These are phyloP conservation scores for Wolfiporia cocos DNA, from an alignment of 1,284 basidiomycete genomes.

Conservation along the genomic window DNA sequence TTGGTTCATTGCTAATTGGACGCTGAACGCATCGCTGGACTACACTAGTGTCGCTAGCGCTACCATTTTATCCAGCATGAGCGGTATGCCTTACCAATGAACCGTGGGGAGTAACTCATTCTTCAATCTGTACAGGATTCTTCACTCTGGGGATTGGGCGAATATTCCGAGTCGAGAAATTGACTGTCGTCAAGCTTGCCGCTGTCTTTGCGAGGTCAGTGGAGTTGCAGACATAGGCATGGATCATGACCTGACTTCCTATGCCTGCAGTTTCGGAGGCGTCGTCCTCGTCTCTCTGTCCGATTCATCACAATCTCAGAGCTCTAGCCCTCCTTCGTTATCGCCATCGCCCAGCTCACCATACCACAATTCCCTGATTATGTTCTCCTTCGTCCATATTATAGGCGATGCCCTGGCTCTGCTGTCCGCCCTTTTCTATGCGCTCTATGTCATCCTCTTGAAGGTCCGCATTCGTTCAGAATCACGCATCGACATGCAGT, in stretches of 20 bases:
- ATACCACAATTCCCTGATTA: background rate
- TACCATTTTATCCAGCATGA: slow-evolving; percentile 85
- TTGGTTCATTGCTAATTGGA: slow-evolving; percentile 93
- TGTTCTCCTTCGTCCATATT: slow-evolving; percentile 27
- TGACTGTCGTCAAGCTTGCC: slow-evolving; percentile 73
- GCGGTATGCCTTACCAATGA: slow-evolving; percentile 50
- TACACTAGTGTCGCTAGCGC: slow-evolving; percentile 90
- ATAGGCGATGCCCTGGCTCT: slow-evolving; percentile 80
- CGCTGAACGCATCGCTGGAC: slow-evolving; percentile 74
- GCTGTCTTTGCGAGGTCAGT: slow-evolving; percentile 78
- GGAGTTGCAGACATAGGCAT: background rate
- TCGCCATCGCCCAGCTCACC: slow-evolving; percentile 8
- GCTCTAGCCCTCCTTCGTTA: slow-evolving; percentile 5
- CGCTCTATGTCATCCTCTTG: slow-evolving; percentile 87
- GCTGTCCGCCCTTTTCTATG: slow-evolving; percentile 82
- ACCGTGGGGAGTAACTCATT: background rate
- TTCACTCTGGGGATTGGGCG: slow-evolving; percentile 89
- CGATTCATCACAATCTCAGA: slow-evolving; percentile 43
- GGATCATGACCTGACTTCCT: slow-evolving; percentile 3
- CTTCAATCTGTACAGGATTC: slow-evolving; percentile 59
- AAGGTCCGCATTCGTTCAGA: slow-evolving; percentile 85
- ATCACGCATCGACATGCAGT: slow-evolving; percentile 85
- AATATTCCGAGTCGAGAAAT: slow-evolving; percentile 77
- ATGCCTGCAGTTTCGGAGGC: slow-evolving; percentile 65
- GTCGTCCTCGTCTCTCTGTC: slow-evolving; percentile 84